A percentile compares a stretch with the other conserved stretches of the same genome.
Evolutionary conservation across 2,329 filamentous ascomycete species (phyloP).

Genomic region (Paraphoma chrysanthemicola): DNA sequence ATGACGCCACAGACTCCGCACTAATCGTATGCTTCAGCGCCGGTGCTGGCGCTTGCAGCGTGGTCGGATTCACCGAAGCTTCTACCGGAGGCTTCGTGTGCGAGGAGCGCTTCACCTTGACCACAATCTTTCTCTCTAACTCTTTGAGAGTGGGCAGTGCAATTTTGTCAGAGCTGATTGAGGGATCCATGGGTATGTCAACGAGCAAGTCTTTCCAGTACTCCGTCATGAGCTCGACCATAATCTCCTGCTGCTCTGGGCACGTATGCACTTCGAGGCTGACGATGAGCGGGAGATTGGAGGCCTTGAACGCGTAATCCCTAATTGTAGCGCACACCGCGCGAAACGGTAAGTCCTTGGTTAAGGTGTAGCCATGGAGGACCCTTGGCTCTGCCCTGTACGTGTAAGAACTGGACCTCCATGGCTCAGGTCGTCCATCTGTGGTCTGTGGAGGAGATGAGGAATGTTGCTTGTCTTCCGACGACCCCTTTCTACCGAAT

Average conservation of each 20-base stretch:
- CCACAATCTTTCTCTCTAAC: conserved; percentile 76
- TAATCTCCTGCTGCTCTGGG: conserved; percentile 82
- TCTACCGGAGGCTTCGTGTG: conserved; percentile 37
- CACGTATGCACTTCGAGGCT: conserved; percentile 91
- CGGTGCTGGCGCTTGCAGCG: conserved; percentile 34
- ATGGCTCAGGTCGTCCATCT: conserved; percentile 34
- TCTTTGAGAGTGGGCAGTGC: conserved; percentile 71
- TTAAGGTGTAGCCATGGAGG: conserved; percentile 83
- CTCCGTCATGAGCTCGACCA: conserved; percentile 93
- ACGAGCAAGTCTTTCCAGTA: conserved; percentile 81
- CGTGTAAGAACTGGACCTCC: conserved; percentile 38
- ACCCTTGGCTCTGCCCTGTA: conserved; percentile 73
- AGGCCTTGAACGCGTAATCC: conserved; percentile 78
- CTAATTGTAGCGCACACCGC: conserved; percentile 83
- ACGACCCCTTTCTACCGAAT: conserved; percentile 38
- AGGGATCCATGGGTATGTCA: conserved; percentile 58
- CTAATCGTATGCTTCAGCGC: conserved; percentile 31
- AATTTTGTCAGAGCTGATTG: conserved; percentile 56
- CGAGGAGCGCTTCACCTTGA: conserved; percentile 59
- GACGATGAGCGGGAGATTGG: conserved; percentile 81
- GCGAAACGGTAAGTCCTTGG: conserved; percentile 83
- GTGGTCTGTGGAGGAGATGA: conserved; percentile 11
- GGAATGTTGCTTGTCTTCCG: conserved; percentile 25
- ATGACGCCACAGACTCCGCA: conserved; percentile 30
- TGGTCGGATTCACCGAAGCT: conserved; percentile 35